Base-by-base conservation (phyloP, 1,139 yeast genomes). In the Scheffersomyces illinoinensis region DNA sequence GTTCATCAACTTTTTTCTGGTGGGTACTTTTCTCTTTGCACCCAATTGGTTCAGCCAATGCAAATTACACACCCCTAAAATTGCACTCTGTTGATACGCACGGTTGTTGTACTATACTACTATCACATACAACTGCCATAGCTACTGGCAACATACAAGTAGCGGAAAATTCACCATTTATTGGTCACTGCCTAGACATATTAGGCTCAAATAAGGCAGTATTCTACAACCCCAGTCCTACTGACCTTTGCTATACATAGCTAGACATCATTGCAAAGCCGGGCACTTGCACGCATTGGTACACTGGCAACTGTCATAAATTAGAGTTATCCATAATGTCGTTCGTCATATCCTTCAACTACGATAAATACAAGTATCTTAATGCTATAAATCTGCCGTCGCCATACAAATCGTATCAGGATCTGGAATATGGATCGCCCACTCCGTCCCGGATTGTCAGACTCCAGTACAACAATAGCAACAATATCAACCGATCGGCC, bases 371-470 rank as follows among this genome's bases (percentile, higher is more conserved):
- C 21, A 48, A 48, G 51, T 48, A 48, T 8, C 51, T 21, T 4
- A 26, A 48, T 14, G 17, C 8, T 14, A 24, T 20, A 48, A 24
- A n/a, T 20, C 24, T n/a, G 51, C 51, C 14, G 26, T 24, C 51
- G 8, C 51, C 51, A 21, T 48, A 33, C 17, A 33, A 33, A 33
- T 24, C 33, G 10, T 33, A 1, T 12, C 43, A 33, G 43, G 43
- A 33, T 33, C 17, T 33, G 43, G 43, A 33, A 12, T 33, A 33
- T 33, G 43, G 43, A 5, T 33, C 43, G 43, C 48, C 55, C 12
- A 53, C 63, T 19, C 65, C 67, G 6, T 56, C 64, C 39, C 61
- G 58, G 54, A 54, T 62, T 4, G 63, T 62, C 10, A 60, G 56
- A 12, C 55, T 64, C 18, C 65, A 61, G 21, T 60, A 61, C 51